Evolutionary conservation across 139 green algal genomes (phyloP), one percentile per base, ranked within the genome.

Genomic region (Dunaliella primolecta): DNA sequence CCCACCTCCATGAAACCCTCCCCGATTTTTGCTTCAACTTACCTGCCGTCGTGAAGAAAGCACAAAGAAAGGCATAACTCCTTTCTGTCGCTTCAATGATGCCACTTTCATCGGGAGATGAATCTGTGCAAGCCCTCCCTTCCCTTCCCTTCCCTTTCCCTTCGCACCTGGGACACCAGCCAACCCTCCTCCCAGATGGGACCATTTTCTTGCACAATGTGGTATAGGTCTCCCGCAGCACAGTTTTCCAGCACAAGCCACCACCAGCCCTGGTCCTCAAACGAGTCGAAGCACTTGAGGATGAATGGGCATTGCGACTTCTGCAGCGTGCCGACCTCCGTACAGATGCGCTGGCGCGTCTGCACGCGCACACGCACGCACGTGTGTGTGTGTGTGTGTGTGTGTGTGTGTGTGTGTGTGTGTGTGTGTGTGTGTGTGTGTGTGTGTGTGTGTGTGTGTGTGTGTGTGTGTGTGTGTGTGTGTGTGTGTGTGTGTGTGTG

Each of bases 161-260:
- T n/a, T n/a, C 31, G 46, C 36, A 90, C 87, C 88, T 91, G 88
- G 15, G 84, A 89, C 75, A 89, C 89, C 84, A 92, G 83, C 89
- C 86, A 90, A 0, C 86, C 89, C 80, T 92, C 89, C 70, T 86
- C 78, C 21, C 46, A 56, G 1, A 90, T 81, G 31, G 31, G 36
- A 0, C 84, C 89, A 2, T 32, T 70, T 2, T 82, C 25, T 77
- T 88, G 78, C 71, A 89, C 75, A 35, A 89, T 85, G 81, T 70
- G 81, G 84, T 86, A 89, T 82, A 92, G 77, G 80, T 92, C 89
- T 0, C 89, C 89, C 0, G 57, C 75, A 25, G 89, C 89, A 46
- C 86, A 89, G 83, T 90, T 92, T 83, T 92, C 89, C 70, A 90
- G 85, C 35, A 92, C 89, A 55, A 92, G 86, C 86, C 86, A 92